Evolutionary conservation across 2,329 filamentous ascomycete species (phyloP).

Genomic region (Beauveria varroae): DNA sequence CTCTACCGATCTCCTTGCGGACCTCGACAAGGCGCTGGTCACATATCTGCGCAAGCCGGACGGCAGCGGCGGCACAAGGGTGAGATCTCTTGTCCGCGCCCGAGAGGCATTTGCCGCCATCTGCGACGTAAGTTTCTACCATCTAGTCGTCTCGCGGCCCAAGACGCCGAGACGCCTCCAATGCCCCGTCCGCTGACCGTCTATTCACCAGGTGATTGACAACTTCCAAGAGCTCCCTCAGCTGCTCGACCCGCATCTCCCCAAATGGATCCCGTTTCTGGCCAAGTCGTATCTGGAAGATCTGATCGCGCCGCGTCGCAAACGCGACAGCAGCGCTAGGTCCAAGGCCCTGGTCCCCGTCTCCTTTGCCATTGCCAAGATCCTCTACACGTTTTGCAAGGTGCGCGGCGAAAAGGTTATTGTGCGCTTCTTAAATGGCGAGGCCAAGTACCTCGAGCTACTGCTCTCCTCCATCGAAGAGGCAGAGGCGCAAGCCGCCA

Average conservation of each 20-base stretch:
- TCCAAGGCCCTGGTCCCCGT: conserved; percentile 45
- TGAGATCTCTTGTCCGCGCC: conserved; percentile 43
- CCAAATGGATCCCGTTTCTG: conserved; percentile 65
- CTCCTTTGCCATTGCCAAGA: conserved; percentile 63
- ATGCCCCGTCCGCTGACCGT: conserved; percentile 4
- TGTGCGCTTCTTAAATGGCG: conserved; percentile 82
- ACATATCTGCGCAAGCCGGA: conserved; percentile 47
- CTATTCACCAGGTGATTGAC: conserved; percentile 54
- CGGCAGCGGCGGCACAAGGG: conserved; percentile 31
- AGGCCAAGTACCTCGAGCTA: conserved; percentile 75
- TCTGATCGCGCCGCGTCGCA: conserved; percentile 36
- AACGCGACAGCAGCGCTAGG: conserved; percentile 17
- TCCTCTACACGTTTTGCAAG: conserved; percentile 90
- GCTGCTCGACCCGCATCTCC: conserved; percentile 77
- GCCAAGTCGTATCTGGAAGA: conserved; percentile 69
- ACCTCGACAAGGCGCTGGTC: conserved; percentile 47
- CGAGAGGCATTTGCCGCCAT: conserved; percentile 42
- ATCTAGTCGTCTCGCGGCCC: conserved; percentile 3
- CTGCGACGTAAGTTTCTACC: conserved; percentile 30
- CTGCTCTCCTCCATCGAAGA: conserved; percentile 69
- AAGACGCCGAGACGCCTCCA: background rate
- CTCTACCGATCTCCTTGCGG: conserved; percentile 50
- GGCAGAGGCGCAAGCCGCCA: conserved; percentile 28
- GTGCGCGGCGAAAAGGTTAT: conserved; percentile 90
- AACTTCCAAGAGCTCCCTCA: conserved; percentile 95